Percentiles rank a stretch among this genome's conserved stretches.
Conservation (phyloP, 2,329 filamentous ascomycete genomes). For the Aureobasidium sp. region DNA sequence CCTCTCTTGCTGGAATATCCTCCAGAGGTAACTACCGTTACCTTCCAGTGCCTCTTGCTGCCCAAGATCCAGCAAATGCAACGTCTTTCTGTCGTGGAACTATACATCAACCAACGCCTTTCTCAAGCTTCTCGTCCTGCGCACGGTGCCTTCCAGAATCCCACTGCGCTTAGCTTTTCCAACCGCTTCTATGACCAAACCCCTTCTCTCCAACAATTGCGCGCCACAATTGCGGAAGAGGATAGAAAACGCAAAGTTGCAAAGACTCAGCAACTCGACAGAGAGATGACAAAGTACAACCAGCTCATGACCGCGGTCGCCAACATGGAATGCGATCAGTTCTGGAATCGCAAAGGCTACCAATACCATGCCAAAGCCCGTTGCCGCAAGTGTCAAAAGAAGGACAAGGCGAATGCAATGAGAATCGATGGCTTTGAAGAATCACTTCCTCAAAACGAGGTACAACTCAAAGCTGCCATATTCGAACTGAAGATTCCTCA, state of each 20-base stretch:
- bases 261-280: constrained; percentile 37
- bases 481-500: constrained; percentile 47
- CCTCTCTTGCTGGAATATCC: constrained; percentile 47
- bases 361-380: constrained; percentile 10
- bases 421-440: constrained; percentile 45
- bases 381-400: constrained; percentile 42
- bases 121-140: not conserved
- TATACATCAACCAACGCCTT: constrained; percentile 39
- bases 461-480: constrained; percentile 38
- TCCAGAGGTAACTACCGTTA: constrained; percentile 43
- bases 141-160: constrained; percentile 42
- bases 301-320: not conserved
- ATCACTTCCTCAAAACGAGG: constrained; percentile 37
- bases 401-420: constrained; percentile 32
- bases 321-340: not conserved
- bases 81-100: constrained; percentile 45
- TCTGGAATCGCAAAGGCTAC: not conserved
- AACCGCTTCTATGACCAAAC: constrained; percentile 38
- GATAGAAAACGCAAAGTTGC: constrained; percentile 24
- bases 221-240: constrained; percentile 28
- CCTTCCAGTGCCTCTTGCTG: constrained; percentile 52
- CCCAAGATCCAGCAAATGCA: constrained; percentile 41
- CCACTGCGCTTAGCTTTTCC: constrained; percentile 37
- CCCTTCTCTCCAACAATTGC: constrained; percentile 21
- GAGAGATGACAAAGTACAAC: not conserved